Evolutionary conservation across 495 filamentous ascomycete species (phyloP).

Genomic region (Diplogelasinospora grovesii): DNA sequence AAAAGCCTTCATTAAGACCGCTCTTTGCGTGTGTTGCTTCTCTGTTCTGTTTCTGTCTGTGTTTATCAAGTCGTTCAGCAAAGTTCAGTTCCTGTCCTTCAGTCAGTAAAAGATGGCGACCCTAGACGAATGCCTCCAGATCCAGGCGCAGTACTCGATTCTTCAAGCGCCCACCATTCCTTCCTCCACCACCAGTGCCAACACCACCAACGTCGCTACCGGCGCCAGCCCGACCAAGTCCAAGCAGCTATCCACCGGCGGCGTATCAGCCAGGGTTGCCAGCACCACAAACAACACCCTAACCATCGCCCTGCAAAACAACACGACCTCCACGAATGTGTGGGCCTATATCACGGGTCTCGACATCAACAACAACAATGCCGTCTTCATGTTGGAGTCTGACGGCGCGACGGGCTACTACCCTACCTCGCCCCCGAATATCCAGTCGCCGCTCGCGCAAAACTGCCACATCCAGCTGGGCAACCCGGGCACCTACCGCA

Average conservation of each 20-base stretch:
- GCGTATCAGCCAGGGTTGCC: neutral
- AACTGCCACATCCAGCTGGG: constrained; percentile 61
- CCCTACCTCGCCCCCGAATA: constrained; percentile 21
- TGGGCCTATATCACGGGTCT: constrained; percentile 68
- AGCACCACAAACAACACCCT: neutral
- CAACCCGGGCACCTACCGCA: constrained; percentile 48
- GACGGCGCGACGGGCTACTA: constrained; percentile 41
- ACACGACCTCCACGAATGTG: constrained; percentile 51
- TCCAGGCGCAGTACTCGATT: constrained; percentile 14
- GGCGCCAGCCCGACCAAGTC: no score
- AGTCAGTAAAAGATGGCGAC: constrained; percentile 27
- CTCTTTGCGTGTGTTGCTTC: no score
- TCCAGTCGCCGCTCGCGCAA: constrained; percentile 32
- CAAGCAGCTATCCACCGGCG: no score
- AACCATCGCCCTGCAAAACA: constrained; percentile 54
- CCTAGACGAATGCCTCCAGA: constrained; percentile 16
- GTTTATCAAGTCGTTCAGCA: no score
- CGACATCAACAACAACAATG: constrained; percentile 54
- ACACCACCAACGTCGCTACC: neutral
- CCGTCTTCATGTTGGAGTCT: constrained; percentile 53
- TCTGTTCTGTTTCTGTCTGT: no score
- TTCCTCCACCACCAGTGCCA: neutral
- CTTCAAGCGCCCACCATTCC: constrained; percentile 8
- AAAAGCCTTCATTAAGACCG: no score
- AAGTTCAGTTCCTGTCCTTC: no score